These are phyloP conservation scores for Dothistroma pini DNA, from an alignment of 2,329 filamentous ascomycete genomes.

Conservation along the genomic window DNA sequence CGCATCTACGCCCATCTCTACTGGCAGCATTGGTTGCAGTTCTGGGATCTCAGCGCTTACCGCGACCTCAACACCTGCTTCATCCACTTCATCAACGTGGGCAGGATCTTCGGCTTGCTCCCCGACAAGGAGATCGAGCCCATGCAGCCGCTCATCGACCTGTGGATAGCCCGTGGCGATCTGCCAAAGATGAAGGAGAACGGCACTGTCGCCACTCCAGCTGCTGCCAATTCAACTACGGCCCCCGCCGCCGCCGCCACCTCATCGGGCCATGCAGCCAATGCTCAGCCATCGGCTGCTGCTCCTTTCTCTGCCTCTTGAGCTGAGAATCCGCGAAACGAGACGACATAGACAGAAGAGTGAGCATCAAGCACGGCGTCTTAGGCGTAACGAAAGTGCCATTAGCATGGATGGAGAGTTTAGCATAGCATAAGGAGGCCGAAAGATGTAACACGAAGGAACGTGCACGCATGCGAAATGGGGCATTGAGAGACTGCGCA, in stretches of 20 bases:
- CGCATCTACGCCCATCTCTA: constrained; percentile 53
- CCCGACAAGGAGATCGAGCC: constrained; percentile 88
- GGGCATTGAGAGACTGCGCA: background rate
- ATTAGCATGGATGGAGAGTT: background rate
- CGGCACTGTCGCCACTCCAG: constrained; percentile 4
- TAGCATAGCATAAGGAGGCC: background rate
- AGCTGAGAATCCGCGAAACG: background rate
- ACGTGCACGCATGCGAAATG: background rate
- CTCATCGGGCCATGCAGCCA: background rate
- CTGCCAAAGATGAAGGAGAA: constrained; percentile 55
- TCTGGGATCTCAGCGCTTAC: constrained; percentile 48
- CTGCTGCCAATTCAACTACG: background rate
- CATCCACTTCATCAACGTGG: constrained; percentile 56
- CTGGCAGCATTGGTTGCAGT: constrained; percentile 51
- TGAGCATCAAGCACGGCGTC: background rate
- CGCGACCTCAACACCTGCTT: constrained; percentile 54
- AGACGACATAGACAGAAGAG: background rate
- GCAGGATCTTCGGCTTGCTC: constrained; percentile 74
- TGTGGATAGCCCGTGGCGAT: constrained; percentile 85
- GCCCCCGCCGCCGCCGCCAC: background rate
- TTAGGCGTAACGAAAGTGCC: background rate
- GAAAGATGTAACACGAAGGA: background rate
- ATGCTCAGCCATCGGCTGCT: background rate
- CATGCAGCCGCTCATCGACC: constrained; percentile 89
- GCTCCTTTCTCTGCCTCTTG: background rate